Conservation (phyloP, 2,329 filamentous ascomycete species). For the Pseudogymnoascus pannorum region DNA sequence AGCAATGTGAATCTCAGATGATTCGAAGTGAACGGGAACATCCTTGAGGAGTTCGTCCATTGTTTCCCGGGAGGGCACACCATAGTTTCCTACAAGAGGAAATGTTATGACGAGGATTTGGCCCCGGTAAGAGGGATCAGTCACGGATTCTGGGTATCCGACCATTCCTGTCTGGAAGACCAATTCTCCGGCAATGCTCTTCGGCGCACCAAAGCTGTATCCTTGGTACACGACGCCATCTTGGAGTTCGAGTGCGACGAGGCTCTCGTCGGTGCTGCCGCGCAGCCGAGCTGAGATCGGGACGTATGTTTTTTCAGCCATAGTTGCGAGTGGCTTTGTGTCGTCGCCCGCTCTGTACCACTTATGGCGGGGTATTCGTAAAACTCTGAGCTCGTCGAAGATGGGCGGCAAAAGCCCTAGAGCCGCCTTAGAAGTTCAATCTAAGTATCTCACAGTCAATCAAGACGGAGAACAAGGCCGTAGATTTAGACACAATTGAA, state of each 20-base stretch:
- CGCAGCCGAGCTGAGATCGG: slow-evolving; percentile 22
- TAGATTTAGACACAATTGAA: slow-evolving; percentile 6
- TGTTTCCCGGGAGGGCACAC: slow-evolving; percentile 79
- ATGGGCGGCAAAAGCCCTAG: slow-evolving; percentile 7
- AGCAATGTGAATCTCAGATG: slow-evolving; percentile 84
- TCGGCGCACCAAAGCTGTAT: slow-evolving; percentile 91
- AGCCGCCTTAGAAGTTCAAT: slow-evolving; percentile 10
- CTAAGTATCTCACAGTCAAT: slow-evolving; percentile 4
- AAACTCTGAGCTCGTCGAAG: slow-evolving; percentile 1
- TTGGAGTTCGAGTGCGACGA: slow-evolving; percentile 84
- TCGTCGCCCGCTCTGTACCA: not conserved
- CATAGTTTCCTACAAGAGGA: slow-evolving; percentile 94
- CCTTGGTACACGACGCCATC: slow-evolving; percentile 89
- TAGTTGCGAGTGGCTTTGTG: slow-evolving; percentile 8
- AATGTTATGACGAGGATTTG: slow-evolving; percentile 97
- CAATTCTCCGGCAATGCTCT: slow-evolving; percentile 90
- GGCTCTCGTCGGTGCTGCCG: slow-evolving; percentile 41
- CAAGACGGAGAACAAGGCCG: slow-evolving; percentile 8
- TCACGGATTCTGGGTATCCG: slow-evolving; percentile 91
- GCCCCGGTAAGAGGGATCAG: slow-evolving; percentile 78
- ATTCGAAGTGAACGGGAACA: slow-evolving; percentile 89
- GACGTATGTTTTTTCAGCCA: slow-evolving; percentile 15
- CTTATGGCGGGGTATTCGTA: slow-evolving; percentile 8
- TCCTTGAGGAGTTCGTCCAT: slow-evolving; percentile 79
- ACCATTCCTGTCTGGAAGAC: slow-evolving; percentile 99